Evolutionary conservation across 2,329 filamentous ascomycete species (phyloP).

Genomic region (Decorospora gaudefroyi): DNA sequence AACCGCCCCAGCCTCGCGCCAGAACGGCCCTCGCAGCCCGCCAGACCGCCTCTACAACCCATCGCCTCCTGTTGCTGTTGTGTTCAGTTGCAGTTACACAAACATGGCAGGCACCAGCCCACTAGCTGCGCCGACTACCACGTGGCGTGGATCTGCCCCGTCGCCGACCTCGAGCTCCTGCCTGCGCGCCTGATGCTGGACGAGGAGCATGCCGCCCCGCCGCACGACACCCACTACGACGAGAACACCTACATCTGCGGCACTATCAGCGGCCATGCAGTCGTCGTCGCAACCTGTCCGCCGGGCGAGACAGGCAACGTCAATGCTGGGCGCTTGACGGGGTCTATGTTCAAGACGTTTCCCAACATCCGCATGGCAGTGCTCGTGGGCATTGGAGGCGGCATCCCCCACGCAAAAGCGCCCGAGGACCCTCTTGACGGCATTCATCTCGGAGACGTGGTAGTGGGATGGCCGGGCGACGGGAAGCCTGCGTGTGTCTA

Average conservation of each 20-base stretch:
- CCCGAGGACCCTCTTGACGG: slow-evolving; percentile 8
- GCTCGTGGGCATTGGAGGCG: slow-evolving; percentile 17
- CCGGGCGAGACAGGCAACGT: slow-evolving; percentile 14
- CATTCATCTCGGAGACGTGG: slow-evolving; percentile 20
- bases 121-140: slow-evolving; percentile 13
- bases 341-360: slow-evolving; percentile 16
- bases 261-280: slow-evolving; percentile 12
- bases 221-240: slow-evolving; percentile 16
- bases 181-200: slow-evolving; percentile 19
- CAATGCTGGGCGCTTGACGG: slow-evolving; percentile 13
- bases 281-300: slow-evolving; percentile 13
- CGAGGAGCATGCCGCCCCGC: slow-evolving; percentile 13
- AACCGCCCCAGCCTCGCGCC: not conserved
- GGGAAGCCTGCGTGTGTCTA: slow-evolving; percentile 14
- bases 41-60: not conserved
- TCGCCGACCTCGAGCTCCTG: slow-evolving; percentile 16
- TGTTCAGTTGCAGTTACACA: not conserved
- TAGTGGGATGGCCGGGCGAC: slow-evolving; percentile 14
- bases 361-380: slow-evolving; percentile 15
- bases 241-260: slow-evolving; percentile 16
- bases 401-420: slow-evolving; percentile 8
- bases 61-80: not conserved
- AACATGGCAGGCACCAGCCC: slow-evolving; percentile 2
- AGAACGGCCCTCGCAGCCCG: not conserved
- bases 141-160: slow-evolving; percentile 14